Evolutionary conservation across 2,329 filamentous ascomycete genomes (phyloP).

Genomic region (Alternaria angustiovoidea): DNA sequence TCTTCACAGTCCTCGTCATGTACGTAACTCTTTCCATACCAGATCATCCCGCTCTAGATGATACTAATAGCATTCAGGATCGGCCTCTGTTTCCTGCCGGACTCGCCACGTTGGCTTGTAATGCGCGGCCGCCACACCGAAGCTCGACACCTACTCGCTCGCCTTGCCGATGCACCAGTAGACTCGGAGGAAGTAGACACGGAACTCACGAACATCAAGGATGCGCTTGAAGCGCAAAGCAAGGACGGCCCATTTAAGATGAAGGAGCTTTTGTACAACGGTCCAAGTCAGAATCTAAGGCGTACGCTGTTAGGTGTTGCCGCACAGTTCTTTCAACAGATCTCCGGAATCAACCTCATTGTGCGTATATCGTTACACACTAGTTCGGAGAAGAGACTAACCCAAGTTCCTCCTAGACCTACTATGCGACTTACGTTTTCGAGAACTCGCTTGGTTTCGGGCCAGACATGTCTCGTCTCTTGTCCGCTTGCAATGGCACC

Average conservation of each 20-base stretch:
- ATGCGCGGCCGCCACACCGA: constrained; percentile 56
- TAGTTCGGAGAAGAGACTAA: background rate
- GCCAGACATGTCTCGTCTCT: constrained; percentile 46
- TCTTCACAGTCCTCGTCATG: constrained; percentile 20
- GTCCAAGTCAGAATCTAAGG: constrained; percentile 54
- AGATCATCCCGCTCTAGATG: accelerated
- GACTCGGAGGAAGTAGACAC: constrained; percentile 40
- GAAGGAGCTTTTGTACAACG: constrained; percentile 53
- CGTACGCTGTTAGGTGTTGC: constrained; percentile 54
- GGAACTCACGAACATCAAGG: constrained; percentile 48
- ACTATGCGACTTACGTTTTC: constrained; percentile 53
- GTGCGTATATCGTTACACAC: background rate
- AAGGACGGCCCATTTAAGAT: constrained; percentile 40
- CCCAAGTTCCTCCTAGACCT: constrained; percentile 3
- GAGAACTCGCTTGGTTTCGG: constrained; percentile 56
- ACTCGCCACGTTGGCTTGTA: constrained; percentile 57
- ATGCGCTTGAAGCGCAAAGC: constrained; percentile 53
- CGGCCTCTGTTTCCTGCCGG: constrained; percentile 28
- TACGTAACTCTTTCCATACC: background rate
- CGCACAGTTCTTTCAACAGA: constrained; percentile 58
- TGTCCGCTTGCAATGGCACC: constrained; percentile 54
- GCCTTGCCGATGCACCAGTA: constrained; percentile 12
- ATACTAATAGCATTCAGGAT: constrained; percentile 6
- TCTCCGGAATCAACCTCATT: constrained; percentile 40
- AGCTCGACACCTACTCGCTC: constrained; percentile 24